phyloP scores from a whole-genome alignment of 2,329 filamentous ascomycete species.

The Herpotrichia juniperi region DNA sequence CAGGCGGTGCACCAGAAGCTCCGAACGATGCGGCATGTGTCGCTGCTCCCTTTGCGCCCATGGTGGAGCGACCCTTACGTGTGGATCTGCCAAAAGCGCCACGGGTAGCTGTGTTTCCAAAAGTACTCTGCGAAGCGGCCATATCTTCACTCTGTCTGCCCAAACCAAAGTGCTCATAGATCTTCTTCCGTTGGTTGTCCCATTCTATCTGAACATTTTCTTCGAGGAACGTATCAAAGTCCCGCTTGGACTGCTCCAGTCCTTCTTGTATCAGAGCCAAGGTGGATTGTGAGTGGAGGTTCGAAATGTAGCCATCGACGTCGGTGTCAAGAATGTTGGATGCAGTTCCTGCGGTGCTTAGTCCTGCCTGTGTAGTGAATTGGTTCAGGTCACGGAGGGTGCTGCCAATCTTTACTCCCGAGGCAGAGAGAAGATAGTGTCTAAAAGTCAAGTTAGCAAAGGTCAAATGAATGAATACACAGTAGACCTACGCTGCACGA shows the following conservation, averaged over 20 bases:
- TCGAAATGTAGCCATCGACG: conserved; percentile 76
- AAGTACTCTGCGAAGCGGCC: conserved; percentile 44
- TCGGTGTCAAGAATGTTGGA: conserved; percentile 58
- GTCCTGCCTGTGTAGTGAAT: conserved; percentile 71
- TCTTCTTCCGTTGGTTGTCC: conserved; percentile 89
- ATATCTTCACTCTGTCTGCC: conserved; percentile 52
- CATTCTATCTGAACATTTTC: conserved; percentile 95
- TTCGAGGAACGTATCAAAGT: conserved; percentile 93
- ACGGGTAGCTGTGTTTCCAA: conserved; percentile 37
- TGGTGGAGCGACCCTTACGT: conserved; percentile 48
- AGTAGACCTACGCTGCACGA: conserved; percentile 58
- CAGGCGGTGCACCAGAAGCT: conserved; percentile 76
- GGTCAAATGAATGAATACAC: conserved; percentile 4
- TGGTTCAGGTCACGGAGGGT: conserved; percentile 86
- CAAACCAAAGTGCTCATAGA: conserved; percentile 96
- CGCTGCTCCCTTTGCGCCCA: conserved; percentile 43
- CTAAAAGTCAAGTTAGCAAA: conserved; percentile 52
- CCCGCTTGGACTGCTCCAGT: conserved; percentile 84
- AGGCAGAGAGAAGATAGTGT: conserved; percentile 91
- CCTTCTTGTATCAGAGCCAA: conserved; percentile 90
- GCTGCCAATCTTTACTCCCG: conserved; percentile 85
- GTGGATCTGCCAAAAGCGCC: conserved; percentile 62
- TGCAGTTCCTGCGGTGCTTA: conserved; percentile 56
- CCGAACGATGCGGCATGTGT: conserved; percentile 58
- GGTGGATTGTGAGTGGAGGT: conserved; percentile 87